Evolutionary conservation across 2,329 filamentous ascomycete genomes (phyloP).

Genomic region (Hymenoscyphus repandus): DNA sequence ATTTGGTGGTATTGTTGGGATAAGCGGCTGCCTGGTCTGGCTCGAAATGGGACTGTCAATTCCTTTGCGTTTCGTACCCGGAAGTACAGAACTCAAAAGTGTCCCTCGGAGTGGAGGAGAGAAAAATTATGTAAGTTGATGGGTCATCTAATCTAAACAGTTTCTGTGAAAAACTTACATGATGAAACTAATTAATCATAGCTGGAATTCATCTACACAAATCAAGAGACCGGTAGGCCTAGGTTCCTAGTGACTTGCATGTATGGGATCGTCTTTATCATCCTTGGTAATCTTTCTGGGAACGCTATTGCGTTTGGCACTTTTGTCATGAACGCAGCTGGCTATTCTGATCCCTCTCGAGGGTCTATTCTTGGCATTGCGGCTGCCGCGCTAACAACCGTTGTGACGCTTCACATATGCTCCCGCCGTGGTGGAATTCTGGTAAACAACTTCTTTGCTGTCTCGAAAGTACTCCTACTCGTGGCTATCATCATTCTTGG

Average conservation of each 20-base stretch:
- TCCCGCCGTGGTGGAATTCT: not conserved
- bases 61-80: constrained; percentile 31
- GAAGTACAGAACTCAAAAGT: constrained; percentile 15
- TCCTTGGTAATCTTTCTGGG: constrained; percentile 42
- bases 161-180: not conserved
- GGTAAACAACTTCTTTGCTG: not conserved
- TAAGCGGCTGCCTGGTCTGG: constrained; percentile 22
- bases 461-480: not conserved
- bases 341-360: constrained; percentile 26
- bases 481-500: not conserved
- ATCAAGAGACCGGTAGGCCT: constrained; percentile 30
- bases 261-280: constrained; percentile 32
- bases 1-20: constrained; percentile 9
- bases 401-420: constrained; percentile 42
- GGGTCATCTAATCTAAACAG: too few relatives aligned
- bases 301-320: constrained; percentile 44
- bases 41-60: constrained; percentile 45
- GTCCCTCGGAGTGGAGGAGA: constrained; percentile 43
- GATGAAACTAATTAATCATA: not conserved
- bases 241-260: constrained; percentile 36
- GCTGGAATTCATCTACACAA: not conserved
- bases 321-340: constrained; percentile 35
- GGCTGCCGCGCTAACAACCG: constrained; percentile 35
- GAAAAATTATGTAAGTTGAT: constrained; percentile 45
- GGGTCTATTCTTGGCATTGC: constrained; percentile 41